A percentile compares a stretch with the other conserved stretches of the same genome.
Evolutionary conservation across 1,139 yeast species (phyloP).

Genomic region (Hemisphaericaspora lyxosophila): DNA sequence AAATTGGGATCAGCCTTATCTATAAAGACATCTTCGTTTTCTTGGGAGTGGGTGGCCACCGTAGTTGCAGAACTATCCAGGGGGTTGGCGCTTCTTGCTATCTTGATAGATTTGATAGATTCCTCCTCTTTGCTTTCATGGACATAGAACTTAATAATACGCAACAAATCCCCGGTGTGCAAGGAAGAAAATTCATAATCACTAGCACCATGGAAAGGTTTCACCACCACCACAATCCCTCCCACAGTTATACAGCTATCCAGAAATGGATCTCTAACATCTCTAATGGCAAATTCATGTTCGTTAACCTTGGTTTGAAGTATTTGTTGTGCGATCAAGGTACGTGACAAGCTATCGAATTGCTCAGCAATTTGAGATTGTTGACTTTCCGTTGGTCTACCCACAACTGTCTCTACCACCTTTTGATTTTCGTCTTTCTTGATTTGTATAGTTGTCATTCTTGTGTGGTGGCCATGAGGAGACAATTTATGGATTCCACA

Average conservation of each 20-base stretch:
- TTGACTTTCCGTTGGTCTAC: constrained; percentile 16
- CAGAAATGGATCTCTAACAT: constrained; percentile 34
- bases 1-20: constrained; percentile 17
- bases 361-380: constrained; percentile 17
- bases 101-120: constrained; percentile 10
- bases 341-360: constrained; percentile 28
- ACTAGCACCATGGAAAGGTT: constrained; percentile 26
- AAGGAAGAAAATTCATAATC: constrained; percentile 26
- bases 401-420: constrained; percentile 15
- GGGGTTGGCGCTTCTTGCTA: background rate
- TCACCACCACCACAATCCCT: constrained; percentile 37
- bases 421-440: constrained; percentile 7
- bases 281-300: constrained; percentile 17
- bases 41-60: background rate
- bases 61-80: background rate
- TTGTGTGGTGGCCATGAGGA: constrained; percentile 2
- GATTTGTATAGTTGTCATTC: constrained; percentile 15
- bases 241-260: constrained; percentile 29
- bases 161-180: constrained; percentile 35
- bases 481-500: constrained; percentile 1
- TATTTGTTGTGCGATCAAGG: constrained; percentile 29
- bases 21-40: constrained; percentile 8
- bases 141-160: constrained; percentile 30
- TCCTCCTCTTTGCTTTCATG: constrained; percentile 14
- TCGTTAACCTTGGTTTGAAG: constrained; percentile 17